A percentile compares a stretch with the other conserved stretches of the same genome.
Conservation (phyloP, 108 stramenopile species). For the Craspedostauros australis region DNA sequence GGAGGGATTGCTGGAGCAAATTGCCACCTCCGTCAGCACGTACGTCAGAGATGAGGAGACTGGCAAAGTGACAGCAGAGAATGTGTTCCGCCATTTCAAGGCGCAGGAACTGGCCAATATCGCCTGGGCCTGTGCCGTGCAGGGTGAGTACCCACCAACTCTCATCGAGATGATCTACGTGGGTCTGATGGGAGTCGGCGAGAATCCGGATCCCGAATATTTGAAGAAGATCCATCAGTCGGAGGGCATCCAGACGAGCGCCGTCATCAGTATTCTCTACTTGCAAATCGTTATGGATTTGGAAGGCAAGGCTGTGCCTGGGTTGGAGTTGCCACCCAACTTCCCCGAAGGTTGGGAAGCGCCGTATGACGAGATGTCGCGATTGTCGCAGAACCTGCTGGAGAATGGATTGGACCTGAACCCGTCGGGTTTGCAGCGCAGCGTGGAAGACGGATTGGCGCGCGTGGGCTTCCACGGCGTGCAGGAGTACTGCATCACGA, state of each 20-base stretch:
- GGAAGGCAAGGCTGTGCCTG: constrained; percentile 27
- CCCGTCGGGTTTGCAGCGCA: constrained; percentile 55
- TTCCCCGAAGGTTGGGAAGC: constrained; percentile 67
- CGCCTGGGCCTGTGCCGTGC: constrained; percentile 58
- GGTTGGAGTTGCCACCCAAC: constrained; percentile 39
- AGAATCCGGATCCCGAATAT: constrained; percentile 27
- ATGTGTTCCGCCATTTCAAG: constrained; percentile 50
- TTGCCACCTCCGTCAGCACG: constrained; percentile 2
- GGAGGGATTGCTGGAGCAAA: too few species aligned
- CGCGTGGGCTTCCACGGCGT: constrained; percentile 69
- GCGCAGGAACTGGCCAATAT: constrained; percentile 75
- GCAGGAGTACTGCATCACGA: constrained; percentile 56
- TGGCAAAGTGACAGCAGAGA: constrained; percentile 5
- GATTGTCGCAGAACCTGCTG: constrained; percentile 44
- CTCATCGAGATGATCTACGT: constrained; percentile 50
- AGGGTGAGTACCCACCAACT: constrained; percentile 47
- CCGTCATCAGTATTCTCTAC: constrained; percentile 38
- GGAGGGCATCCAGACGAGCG: constrained; percentile 26
- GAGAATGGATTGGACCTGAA: constrained; percentile 28
- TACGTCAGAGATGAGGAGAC: constrained; percentile 23
- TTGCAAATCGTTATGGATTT: constrained; percentile 59
- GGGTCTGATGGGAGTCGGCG: constrained; percentile 56
- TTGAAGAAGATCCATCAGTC: constrained; percentile 21
- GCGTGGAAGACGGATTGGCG: constrained; percentile 45
- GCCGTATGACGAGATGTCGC: constrained; percentile 44